Evolutionary conservation across 1,284 basidiomycete genomes (phyloP), one percentile per base, ranked within the genome.

Genomic region (Ustilago loliicola): DNA sequence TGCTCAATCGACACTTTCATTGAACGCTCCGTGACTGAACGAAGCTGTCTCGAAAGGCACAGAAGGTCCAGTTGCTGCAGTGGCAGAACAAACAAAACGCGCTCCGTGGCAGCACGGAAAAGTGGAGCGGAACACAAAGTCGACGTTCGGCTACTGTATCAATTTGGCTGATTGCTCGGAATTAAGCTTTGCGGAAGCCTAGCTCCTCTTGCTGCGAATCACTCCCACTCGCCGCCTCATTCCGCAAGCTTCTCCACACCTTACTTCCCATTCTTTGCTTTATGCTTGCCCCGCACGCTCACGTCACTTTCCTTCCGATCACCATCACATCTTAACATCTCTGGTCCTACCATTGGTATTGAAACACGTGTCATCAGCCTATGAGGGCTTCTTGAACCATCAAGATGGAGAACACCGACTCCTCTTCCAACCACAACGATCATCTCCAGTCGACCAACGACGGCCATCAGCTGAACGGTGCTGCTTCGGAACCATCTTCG

Each of bases 91-190:
- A 25, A n/a, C 36, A 21, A 42, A 36, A 9, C 15, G 30, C 27
- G 7, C 19, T 40, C 17, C 13, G 10, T 1, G 38, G 9, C 32
- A 36, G 13, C 19, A 23, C 17, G 17, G 25, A 30, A 34, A 45
- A 53, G 50, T 59, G 63, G 30, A 65, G 63, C 50, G 50, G 21
- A 53, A 42, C 10, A 42, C 32, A 51, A 45, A 25, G 10, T 40
- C 25, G 13, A 29, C 48, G 47, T 61, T 66, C 68, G 68, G 62
- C 62, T 66, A 71, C 66, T 59, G 61, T 53, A 71, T 66, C 68
- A 69, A 56, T 58, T 58, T 36, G 15, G 23, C 32, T 30, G 15
- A 19, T 25, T 19, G 21, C 17, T 29, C 59, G 63, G 68, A 71
- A 71, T 38, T 66, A 66, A 71, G 58, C 45, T 42, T n/a, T 54